Percentiles rank a stretch among this genome's conserved stretches.
Evolutionary conservation across 108 stramenopile species (phyloP).

Genomic region (Pseudonitzschia multistriata): DNA sequence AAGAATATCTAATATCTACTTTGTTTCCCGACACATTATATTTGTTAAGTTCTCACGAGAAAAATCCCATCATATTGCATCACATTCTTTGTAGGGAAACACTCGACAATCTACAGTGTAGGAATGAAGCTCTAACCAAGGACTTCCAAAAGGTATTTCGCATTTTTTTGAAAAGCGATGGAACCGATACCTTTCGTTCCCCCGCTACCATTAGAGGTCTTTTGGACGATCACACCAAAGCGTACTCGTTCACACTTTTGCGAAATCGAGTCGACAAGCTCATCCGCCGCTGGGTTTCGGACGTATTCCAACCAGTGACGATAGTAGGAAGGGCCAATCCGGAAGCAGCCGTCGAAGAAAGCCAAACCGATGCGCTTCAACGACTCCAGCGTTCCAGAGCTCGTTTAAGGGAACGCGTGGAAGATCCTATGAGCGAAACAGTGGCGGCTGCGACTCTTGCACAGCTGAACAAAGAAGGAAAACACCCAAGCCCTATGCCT

Average conservation of each 20-base stretch:
- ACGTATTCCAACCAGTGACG: conserved; percentile 16
- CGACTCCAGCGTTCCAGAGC: conserved; percentile 20
- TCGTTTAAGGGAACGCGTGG: conserved; percentile 3
- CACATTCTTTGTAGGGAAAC: background rate
- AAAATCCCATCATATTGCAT: background rate
- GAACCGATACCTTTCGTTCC: conserved; percentile 6
- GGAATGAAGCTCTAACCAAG: background rate
- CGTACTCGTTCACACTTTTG: conserved; percentile 2
- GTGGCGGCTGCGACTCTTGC: background rate
- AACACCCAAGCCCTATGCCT: background rate
- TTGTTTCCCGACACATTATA: background rate
- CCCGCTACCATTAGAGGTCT: background rate
- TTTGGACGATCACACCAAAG: conserved; percentile 6
- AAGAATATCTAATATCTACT: background rate
- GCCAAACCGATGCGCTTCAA: background rate
- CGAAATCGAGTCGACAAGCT: background rate
- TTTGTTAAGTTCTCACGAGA: background rate
- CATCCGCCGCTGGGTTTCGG: background rate
- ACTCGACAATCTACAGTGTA: background rate
- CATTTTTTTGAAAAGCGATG: conserved; percentile 5
- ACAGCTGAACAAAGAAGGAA: background rate
- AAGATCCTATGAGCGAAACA: background rate
- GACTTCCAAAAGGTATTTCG: conserved; percentile 1
- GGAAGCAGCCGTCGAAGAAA: background rate
- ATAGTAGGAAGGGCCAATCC: background rate